A percentile compares a stretch with the other conserved stretches of the same genome.
phyloP scores from a whole-genome alignment of 1,284 basidiomycete genomes.

The Inonotus hispidus region DNA sequence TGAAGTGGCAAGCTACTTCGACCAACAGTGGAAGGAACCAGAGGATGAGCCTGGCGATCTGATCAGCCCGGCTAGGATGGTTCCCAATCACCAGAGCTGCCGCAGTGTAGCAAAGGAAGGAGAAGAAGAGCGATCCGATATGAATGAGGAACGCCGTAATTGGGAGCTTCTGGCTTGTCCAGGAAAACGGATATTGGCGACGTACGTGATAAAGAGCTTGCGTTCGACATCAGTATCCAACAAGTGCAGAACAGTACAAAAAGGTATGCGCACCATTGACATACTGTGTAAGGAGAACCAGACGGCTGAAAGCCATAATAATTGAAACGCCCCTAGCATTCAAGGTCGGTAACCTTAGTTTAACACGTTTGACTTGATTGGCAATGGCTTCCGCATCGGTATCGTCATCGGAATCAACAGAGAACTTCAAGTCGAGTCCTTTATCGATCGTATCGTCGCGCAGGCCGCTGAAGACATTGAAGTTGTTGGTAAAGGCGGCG shows the following conservation, averaged over 20 bases:
- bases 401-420: neutral
- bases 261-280: constrained; percentile 15
- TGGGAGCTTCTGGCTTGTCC: neutral
- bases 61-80: constrained; percentile 6
- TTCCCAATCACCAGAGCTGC: constrained; percentile 17
- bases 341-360: constrained; percentile 9
- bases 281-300: constrained; percentile 20
- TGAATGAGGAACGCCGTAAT: constrained; percentile 12
- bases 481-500: constrained; percentile 21
- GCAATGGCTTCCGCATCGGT: constrained; percentile 6
- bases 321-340: constrained; percentile 21
- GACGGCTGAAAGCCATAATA: constrained; percentile 19
- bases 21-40: constrained; percentile 20
- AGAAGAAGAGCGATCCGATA: constrained; percentile 18
- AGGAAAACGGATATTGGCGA: neutral
- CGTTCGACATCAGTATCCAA: neutral
- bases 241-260: neutral
- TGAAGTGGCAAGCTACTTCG: constrained; percentile 18
- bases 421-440: neutral
- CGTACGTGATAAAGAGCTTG: constrained; percentile 13
- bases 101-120: constrained; percentile 15
- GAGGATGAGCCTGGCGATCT: constrained; percentile 17
- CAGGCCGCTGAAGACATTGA: constrained; percentile 18
- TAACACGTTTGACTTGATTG: constrained; percentile 6
- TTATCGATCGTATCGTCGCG: constrained; percentile 4